Evolutionary conservation across 2,329 filamentous ascomycete genomes (phyloP).

Genomic region (Fusarium globosum): DNA sequence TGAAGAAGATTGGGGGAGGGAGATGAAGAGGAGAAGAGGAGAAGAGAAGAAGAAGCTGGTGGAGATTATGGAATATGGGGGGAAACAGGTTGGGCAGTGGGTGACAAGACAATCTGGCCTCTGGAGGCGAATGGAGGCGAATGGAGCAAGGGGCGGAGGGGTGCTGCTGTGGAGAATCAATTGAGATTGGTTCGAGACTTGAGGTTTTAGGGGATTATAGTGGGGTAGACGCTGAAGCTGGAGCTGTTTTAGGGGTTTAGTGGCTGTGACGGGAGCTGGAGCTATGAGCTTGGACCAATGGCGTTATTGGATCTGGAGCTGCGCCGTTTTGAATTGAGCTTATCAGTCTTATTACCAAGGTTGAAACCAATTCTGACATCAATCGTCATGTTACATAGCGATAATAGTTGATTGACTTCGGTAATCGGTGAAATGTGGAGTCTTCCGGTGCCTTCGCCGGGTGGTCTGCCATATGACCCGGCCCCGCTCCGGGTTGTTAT

Average conservation of each 20-base stretch:
- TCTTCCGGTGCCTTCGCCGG: background rate
- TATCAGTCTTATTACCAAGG: background rate
- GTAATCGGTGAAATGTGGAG: background rate
- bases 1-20: constrained; percentile 4
- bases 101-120: constrained; percentile 49
- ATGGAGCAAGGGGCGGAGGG: constrained; percentile 23
- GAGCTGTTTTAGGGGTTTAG: constrained; percentile 22
- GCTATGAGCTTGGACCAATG: constrained; percentile 27
- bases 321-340: background rate
- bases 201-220: constrained; percentile 6
- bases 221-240: constrained; percentile 6
- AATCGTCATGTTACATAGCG: background rate
- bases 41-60: constrained; percentile 17
- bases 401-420: background rate
- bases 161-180: constrained; percentile 31
- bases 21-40: constrained; percentile 12
- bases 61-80: constrained; percentile 39
- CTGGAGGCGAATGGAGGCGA: constrained; percentile 30
- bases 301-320: constrained; percentile 5
- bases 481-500: constrained; percentile 27
- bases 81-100: constrained; percentile 22
- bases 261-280: constrained; percentile 7
- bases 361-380: background rate
- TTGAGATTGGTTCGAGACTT: background rate
- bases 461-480: background rate